These are phyloP conservation scores for Cudoniella acicularis DNA, from an alignment of 495 filamentous ascomycete species.

Conservation along the genomic window DNA sequence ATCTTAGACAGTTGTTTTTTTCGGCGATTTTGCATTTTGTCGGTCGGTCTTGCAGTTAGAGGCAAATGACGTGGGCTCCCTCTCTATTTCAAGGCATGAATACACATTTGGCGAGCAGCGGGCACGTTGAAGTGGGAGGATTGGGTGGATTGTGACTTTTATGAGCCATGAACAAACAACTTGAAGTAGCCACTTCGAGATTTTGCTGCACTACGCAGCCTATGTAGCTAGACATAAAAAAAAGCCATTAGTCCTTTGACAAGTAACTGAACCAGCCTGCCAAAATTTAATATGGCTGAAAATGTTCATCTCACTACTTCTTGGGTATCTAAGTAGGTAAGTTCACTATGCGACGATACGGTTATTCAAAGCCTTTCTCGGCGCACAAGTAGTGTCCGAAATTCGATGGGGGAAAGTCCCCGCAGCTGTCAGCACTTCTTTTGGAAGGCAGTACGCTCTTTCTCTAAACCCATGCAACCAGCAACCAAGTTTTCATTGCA, in stretches of 20 bases:
- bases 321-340: too few relatives aligned
- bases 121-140: conserved; percentile 6
- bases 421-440: too few relatives aligned
- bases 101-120: conserved; percentile 14
- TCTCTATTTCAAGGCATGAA: conserved; percentile 20
- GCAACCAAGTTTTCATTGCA: too few relatives aligned
- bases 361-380: too few relatives aligned
- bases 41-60: conserved; percentile 22
- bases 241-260: conserved; percentile 19
- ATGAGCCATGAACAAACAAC: conserved; percentile 20
- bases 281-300: too few relatives aligned
- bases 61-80: conserved; percentile 13
- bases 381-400: too few relatives aligned
- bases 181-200: conserved; percentile 16
- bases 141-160: conserved; percentile 18
- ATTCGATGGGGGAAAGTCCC: too few relatives aligned
- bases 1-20: conserved; percentile 27
- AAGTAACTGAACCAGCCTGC: too few relatives aligned
- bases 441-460: too few relatives aligned
- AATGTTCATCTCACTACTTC: too few relatives aligned
- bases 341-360: too few relatives aligned
- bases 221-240: conserved; percentile 25
- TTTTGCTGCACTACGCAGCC: conserved; percentile 15
- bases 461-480: too few relatives aligned
- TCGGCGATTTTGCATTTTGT: conserved; percentile 27